phyloP scores from a whole-genome alignment of 192 early-diverging fungal genomes.

The Podila horticola region DNA sequence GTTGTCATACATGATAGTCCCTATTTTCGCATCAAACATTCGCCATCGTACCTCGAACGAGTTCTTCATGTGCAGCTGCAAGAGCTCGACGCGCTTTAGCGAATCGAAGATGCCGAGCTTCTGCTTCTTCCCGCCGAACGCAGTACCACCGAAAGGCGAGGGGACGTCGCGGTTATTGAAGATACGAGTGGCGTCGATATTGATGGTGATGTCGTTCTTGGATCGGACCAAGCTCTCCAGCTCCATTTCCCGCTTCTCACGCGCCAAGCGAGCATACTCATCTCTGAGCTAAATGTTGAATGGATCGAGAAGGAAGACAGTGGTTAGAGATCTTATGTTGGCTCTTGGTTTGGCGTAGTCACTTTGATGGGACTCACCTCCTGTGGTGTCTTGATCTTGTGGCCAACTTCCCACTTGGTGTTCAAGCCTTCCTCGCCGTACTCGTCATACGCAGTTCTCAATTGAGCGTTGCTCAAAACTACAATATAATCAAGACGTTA shows the following conservation, averaged over 20 bases:
- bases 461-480: slow-evolving; percentile 83
- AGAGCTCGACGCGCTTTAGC: slow-evolving; percentile 52
- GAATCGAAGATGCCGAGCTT: slow-evolving; percentile 20
- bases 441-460: slow-evolving; percentile 89
- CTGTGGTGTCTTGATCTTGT: slow-evolving; percentile 71
- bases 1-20: not conserved
- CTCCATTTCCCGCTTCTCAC: slow-evolving; percentile 67
- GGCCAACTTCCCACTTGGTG: slow-evolving; percentile 69
- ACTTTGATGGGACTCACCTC: slow-evolving; percentile 52
- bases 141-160: slow-evolving; percentile 53
- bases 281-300: slow-evolving; percentile 64
- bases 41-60: slow-evolving; percentile 64
- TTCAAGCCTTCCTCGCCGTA: slow-evolving; percentile 91
- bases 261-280: slow-evolving; percentile 72
- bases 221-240: slow-evolving; percentile 74
- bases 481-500: not conserved
- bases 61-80: slow-evolving; percentile 67
- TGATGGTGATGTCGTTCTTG: slow-evolving; percentile 64
- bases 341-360: too few species aligned
- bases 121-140: slow-evolving; percentile 36
- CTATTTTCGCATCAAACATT: not conserved
- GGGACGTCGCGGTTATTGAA: slow-evolving; percentile 59
- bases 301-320: not conserved
- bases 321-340: not conserved
- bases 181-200: slow-evolving; percentile 61